Conservation (phyloP, 1,284 basidiomycete species). For the Sanghuangporus weigelae region DNA sequence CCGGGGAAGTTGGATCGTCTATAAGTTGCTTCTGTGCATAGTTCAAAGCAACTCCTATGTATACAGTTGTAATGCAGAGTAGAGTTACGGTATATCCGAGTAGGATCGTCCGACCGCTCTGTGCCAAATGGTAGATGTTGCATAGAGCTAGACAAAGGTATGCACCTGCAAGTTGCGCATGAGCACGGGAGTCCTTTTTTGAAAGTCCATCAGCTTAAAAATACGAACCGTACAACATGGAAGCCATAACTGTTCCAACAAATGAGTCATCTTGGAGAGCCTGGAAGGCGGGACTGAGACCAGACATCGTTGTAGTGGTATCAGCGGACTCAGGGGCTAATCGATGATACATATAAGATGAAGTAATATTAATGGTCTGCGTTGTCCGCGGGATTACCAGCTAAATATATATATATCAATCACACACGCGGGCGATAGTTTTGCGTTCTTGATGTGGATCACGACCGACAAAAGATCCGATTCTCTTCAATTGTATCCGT, state of each 20-base stretch:
- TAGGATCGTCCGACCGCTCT: not conserved
- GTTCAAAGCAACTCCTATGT: conserved; percentile 7
- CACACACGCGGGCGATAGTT: too few relatives aligned
- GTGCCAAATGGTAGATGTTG: conserved; percentile 1
- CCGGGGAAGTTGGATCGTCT: not conserved
- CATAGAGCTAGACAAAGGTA: not conserved
- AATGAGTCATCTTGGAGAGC: not conserved
- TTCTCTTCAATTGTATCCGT: too few relatives aligned
- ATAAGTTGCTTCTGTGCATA: conserved; percentile 7
- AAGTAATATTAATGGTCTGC: too few relatives aligned
- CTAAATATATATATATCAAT: too few relatives aligned
- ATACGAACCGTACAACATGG: not conserved
- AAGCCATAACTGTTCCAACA: not conserved
- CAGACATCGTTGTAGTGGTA: not conserved
- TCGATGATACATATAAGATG: too few relatives aligned
- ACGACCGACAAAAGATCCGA: too few relatives aligned
- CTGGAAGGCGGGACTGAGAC: not conserved
- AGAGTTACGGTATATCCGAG: not conserved
- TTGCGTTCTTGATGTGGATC: too few relatives aligned
- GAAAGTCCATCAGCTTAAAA: not conserved
- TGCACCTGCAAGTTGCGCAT: not conserved
- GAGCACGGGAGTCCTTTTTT: not conserved
- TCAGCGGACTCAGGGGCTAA: too few relatives aligned
- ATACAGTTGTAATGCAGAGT: conserved; percentile 4
- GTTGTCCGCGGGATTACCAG: too few relatives aligned